Evolutionary conservation across 202 grass and related monocot genomes (phyloP).

Genomic region (Cymbopogon flexuosus): DNA sequence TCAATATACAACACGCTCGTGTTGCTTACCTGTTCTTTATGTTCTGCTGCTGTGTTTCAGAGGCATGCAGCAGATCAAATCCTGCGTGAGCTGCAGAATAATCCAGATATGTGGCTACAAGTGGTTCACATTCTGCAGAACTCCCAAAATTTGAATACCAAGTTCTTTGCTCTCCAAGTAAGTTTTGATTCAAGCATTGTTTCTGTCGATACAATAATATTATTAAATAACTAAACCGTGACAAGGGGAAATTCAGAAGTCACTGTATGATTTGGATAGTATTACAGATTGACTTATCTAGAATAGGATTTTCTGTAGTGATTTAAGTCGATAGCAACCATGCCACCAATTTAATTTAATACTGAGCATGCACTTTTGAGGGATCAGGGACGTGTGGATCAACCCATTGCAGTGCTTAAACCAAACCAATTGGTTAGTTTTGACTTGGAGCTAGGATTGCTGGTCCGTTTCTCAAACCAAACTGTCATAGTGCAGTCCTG

Average conservation of each 20-base stretch:
- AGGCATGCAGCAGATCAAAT: slow-evolving; percentile 84
- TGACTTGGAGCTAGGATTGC: neutral
- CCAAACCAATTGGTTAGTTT: neutral
- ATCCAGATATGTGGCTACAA: slow-evolving; percentile 84
- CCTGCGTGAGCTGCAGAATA: slow-evolving; percentile 77
- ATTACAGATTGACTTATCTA: neutral
- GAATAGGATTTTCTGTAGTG: neutral
- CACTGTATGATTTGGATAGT: neutral
- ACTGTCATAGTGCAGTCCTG: neutral
- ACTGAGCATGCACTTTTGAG: neutral
- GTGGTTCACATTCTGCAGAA: slow-evolving; percentile 93
- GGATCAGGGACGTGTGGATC: neutral
- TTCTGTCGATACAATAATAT: neutral
- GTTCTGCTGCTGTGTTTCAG: slow-evolving; percentile 34
- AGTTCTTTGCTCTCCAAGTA: slow-evolving; percentile 96
- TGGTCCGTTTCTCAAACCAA: neutral
- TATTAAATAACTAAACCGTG: neutral
- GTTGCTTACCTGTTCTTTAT: neutral
- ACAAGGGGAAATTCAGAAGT: neutral
- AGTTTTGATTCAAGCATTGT: neutral
- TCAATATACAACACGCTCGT: neutral
- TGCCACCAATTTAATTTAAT: neutral
- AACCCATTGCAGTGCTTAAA: neutral
- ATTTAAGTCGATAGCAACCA: neutral
- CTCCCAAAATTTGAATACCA: slow-evolving; percentile 87